Evolutionary conservation across 495 filamentous ascomycete species (phyloP), one percentile per base, ranked within the genome.

Genomic region (Xylaria bambusicola): DNA sequence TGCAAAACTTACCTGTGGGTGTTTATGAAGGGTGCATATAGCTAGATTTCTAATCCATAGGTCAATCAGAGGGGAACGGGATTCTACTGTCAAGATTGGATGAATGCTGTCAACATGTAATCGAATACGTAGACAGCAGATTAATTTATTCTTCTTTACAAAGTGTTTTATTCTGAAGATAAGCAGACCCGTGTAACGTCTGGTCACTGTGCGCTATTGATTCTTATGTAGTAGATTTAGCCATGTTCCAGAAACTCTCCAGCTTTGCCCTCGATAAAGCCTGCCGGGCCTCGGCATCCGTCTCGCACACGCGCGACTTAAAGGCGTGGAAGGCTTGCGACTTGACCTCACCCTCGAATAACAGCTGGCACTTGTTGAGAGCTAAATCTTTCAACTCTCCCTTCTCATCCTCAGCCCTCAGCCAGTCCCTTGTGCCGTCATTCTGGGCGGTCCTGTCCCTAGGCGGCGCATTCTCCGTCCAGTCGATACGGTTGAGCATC

Each of bases 211-310:
- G 7, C 27, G 15, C 4, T 35, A 24, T 13, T 33, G 10, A 18
- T 23, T 21, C 3, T 38, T 68, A 66, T 7, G 46, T 55, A 6
- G 64, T 65, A 51, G 68, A 71, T 84, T 96, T 98, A 2, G 92
- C 94, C 69, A 92, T 76, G n/a, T 87, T 88, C 94, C 94, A 99
- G 66, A 98, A 92, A 65, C 86, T 95, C 71, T 98, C 94, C 85
- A 97, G 88, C 77, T 96, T 97, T 6, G 83, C 81, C 62, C 89
- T 83, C 3, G 84, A 75, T 62, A 99, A 71, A 33, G 86, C 81
- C 61, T 97, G 90, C 74, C 89, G 88, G 7, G 94, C 94, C 66
- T 92, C 85, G 23, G 83, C 84, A 71, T 99, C 94, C 8, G 87
- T 92, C 73, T 96, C 95, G 70, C 90, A 95, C 6, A 91, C 82